Evolutionary conservation across 148 eudicot species (phyloP).

Genomic region (Cornus kousa): DNA sequence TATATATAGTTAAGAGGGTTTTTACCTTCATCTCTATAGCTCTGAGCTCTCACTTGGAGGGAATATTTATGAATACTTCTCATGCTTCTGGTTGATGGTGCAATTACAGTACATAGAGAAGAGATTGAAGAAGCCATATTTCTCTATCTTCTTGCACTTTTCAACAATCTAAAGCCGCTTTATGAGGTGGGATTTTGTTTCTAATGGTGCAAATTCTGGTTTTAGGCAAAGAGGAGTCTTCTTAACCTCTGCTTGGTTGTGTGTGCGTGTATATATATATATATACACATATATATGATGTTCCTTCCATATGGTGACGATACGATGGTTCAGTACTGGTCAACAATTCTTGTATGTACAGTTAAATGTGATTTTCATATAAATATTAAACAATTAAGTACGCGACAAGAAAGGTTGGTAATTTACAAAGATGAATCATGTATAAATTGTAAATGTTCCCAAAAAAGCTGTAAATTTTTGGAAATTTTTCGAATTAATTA

Average conservation of each 20-base stretch:
- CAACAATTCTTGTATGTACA: too few species aligned
- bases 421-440: too few species aligned
- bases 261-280: too few species aligned
- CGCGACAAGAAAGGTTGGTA: too few species aligned
- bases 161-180: neutral
- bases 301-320: too few species aligned
- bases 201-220: neutral
- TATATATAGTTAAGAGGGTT: neutral
- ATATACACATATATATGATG: too few species aligned
- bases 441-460: neutral
- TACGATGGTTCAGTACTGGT: too few species aligned
- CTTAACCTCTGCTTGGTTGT: neutral
- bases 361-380: too few species aligned
- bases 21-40: slow-evolving; percentile 34
- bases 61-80: neutral
- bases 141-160: neutral
- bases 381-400: too few species aligned
- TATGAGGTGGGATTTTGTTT: neutral
- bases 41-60: slow-evolving; percentile 31
- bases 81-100: neutral
- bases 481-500: neutral
- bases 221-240: too few species aligned
- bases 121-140: slow-evolving; percentile 7
- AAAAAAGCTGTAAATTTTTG: neutral
- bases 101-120: neutral